A percentile compares a stretch with the other conserved stretches of the same genome.
phyloP scores from a whole-genome alignment of 352 stramenopile genomes.

The Detonula confervacea region DNA sequence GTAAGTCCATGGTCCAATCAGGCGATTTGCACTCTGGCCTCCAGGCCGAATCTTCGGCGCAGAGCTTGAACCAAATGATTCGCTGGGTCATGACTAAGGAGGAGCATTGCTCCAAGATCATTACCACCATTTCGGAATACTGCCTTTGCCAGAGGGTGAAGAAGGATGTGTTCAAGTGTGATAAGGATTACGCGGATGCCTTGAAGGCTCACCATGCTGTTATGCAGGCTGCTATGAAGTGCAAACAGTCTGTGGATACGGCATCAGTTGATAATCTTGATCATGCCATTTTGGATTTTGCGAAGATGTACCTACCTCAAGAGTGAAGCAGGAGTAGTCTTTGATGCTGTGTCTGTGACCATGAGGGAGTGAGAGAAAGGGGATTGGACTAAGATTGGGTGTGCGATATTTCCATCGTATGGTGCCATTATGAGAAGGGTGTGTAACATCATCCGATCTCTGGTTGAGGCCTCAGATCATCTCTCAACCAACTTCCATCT shows the following conservation, averaged over 20 bases:
- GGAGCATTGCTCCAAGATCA: constrained; percentile 84
- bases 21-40: constrained; percentile 71
- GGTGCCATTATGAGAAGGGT: no score
- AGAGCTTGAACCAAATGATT: constrained; percentile 84
- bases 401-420: no score
- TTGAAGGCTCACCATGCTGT: constrained; percentile 85
- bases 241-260: constrained; percentile 82
- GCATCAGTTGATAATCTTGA: constrained; percentile 71
- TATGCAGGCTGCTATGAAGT: constrained; percentile 86
- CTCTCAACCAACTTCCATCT: no score
- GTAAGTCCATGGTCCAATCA: constrained; percentile 85
- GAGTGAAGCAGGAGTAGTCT: no score
- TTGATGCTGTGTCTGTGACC: no score
- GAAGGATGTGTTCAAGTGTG: constrained; percentile 74
- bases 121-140: constrained; percentile 79
- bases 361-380: no score
- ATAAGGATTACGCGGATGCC: constrained; percentile 83
- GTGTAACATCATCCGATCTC: no score
- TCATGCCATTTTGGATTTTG: no score
- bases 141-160: constrained; percentile 86
- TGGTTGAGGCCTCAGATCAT: no score
- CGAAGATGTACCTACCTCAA: no score
- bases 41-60: constrained; percentile 51
- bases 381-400: no score
- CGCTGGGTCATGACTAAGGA: constrained; percentile 87